Conservation (phyloP, 225 moss, liverwort and hornwort species). For the Lunularia cruciata region DNA sequence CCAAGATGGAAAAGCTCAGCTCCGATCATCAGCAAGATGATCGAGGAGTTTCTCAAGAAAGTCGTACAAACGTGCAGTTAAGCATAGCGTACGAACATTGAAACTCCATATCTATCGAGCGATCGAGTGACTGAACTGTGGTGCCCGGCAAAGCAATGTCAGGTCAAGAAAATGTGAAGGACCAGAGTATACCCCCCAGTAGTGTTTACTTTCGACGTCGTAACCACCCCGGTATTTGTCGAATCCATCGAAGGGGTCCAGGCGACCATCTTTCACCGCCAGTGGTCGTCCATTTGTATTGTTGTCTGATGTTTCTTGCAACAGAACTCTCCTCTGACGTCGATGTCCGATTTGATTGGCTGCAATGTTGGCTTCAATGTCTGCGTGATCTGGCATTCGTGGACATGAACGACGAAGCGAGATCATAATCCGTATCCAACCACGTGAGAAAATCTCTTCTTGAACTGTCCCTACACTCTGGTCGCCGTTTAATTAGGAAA, state of each 20-base stretch:
- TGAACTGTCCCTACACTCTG: no score
- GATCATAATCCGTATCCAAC: background rate
- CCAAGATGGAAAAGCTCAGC: no score
- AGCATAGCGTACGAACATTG: no score
- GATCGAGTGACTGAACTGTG: no score
- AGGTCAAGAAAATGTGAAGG: background rate
- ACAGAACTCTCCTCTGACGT: conserved; percentile 1
- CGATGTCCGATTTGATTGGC: background rate
- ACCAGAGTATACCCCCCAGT: conserved; percentile 64
- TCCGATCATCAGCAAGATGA: no score
- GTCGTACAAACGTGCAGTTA: background rate
- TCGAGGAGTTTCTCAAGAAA: background rate
- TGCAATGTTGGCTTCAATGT: no score
- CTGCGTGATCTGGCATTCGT: background rate
- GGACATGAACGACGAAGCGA: conserved; percentile 5
- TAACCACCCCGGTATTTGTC: conserved; percentile 60
- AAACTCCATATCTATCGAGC: background rate
- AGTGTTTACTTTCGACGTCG: conserved; percentile 63
- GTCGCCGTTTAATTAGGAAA: no score
- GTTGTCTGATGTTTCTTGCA: conserved; percentile 1
- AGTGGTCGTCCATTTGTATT: conserved; percentile 31
- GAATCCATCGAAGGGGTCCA: conserved; percentile 56
- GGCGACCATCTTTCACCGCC: conserved; percentile 59
- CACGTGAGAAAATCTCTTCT: conserved; percentile 3
- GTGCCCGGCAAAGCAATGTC: no score